These are phyloP conservation scores for Kalmanozyma brasiliensis DNA, from an alignment of 1,284 basidiomycete genomes.

Conservation along the genomic window DNA sequence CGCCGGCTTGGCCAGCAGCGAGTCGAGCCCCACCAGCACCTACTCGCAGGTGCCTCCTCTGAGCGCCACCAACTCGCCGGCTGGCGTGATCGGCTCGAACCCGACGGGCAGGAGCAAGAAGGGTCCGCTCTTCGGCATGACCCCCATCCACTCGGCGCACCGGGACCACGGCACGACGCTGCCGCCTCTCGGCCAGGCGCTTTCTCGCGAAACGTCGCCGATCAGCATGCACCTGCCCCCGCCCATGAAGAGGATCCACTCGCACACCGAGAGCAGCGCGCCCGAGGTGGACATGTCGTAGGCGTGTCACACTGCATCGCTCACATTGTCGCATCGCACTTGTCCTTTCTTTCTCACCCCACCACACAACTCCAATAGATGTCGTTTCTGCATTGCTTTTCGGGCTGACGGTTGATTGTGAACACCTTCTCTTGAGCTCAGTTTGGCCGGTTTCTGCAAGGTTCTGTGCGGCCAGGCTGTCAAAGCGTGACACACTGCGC, in stretches of 20 bases:
- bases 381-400: too few relatives aligned
- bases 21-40: conserved; percentile 44
- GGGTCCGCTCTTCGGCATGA: conserved; percentile 39
- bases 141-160: conserved; percentile 43
- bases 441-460: too few relatives aligned
- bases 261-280: conserved; percentile 20
- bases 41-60: conserved; percentile 34
- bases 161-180: conserved; percentile 33
- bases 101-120: conserved; percentile 26
- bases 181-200: conserved; percentile 41
- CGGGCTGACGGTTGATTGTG: too few relatives aligned
- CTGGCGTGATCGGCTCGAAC: conserved; percentile 23
- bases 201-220: conserved; percentile 37
- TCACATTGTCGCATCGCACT: background rate
- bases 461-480: too few relatives aligned
- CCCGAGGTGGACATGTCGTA: conserved; percentile 44
- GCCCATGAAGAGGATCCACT: conserved; percentile 39
- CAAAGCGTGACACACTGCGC: too few relatives aligned
- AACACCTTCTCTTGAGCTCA: too few relatives aligned
- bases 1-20: conserved; percentile 31
- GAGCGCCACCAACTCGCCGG: conserved; percentile 43
- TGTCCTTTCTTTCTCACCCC: too few relatives aligned
- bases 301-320: too few relatives aligned
- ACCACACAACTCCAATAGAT: too few relatives aligned
- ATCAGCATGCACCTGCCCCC: conserved; percentile 48